Conservation (phyloP, 108 stramenopile species). For the Phaeodactylum tricornutum region DNA sequence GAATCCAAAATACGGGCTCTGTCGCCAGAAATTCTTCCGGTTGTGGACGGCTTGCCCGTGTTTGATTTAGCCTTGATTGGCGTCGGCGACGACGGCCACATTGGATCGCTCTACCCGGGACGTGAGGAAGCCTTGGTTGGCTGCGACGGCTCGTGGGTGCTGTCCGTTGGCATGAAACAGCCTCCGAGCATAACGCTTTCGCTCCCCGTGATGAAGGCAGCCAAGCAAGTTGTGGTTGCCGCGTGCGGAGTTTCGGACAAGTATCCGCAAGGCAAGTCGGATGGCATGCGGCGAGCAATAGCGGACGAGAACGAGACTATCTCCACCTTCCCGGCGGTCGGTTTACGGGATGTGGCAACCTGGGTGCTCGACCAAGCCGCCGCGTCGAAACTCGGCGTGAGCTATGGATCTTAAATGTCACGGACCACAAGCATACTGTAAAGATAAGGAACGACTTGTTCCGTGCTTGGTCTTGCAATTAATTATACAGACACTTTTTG, state of each 20-base stretch:
- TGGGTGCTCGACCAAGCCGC: conserved; percentile 73
- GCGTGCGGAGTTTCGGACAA: conserved; percentile 63
- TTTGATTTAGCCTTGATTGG: conserved; percentile 77
- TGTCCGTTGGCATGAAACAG: conserved; percentile 51
- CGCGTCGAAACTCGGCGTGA: conserved; percentile 26
- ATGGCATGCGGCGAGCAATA: conserved; percentile 63
- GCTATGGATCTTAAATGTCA: no score
- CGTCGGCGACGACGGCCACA: conserved; percentile 77
- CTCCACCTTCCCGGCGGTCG: conserved; percentile 56
- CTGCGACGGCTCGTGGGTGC: conserved; percentile 36
- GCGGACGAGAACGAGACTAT: conserved; percentile 39
- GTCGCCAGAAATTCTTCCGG: conserved; percentile 27
- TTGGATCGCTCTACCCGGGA: conserved; percentile 64
- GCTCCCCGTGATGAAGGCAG: conserved; percentile 57
- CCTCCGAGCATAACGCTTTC: conserved; percentile 65
- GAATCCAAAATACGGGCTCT: conserved; percentile 34
- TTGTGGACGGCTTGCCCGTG: conserved; percentile 42
- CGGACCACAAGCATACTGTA: no score
- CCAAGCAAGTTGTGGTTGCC: conserved; percentile 52
- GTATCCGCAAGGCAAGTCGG: conserved; percentile 71
- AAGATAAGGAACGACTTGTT: no score
- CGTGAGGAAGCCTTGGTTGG: conserved; percentile 46
- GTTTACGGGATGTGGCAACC: conserved; percentile 35
- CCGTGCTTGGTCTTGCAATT: no score
- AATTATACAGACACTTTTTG: no score